These are phyloP conservation scores for Bauhinia variegata DNA, from an alignment of 306 rosid species.

Conservation along the genomic window DNA sequence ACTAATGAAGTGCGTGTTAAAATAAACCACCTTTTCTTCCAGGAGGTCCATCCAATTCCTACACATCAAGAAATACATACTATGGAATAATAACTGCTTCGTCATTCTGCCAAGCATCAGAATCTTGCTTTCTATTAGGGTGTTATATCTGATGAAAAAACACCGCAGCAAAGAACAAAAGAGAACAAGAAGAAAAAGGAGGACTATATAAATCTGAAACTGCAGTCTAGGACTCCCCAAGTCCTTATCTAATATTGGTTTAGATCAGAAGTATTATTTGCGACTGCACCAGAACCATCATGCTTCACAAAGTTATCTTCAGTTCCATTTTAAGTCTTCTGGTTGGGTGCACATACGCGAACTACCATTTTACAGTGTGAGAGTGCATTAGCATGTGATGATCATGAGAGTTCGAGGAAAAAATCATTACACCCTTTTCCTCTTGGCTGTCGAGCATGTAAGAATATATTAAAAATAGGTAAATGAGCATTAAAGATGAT, in stretches of 20 bases:
- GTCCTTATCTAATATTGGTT: slow-evolving; percentile 5
- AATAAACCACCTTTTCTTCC: slow-evolving; percentile 99
- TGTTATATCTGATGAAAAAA: neutral
- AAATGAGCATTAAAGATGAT: slow-evolving; percentile 22
- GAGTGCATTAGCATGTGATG: slow-evolving; percentile 15
- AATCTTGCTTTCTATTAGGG: slow-evolving; percentile 17
- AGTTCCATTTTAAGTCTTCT: neutral
- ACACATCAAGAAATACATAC: slow-evolving; percentile 31
- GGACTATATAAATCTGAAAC: neutral
- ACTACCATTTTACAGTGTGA: neutral
- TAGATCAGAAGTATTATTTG: neutral
- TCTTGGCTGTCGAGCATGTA: slow-evolving; percentile 4
- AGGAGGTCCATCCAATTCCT: slow-evolving; percentile 99
- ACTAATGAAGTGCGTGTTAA: slow-evolving; percentile 88
- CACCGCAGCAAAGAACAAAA: slow-evolving; percentile 3
- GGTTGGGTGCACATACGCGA: neutral
- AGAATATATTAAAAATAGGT: neutral
- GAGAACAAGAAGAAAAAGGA: slow-evolving; percentile 13
- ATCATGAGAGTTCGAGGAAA: neutral
- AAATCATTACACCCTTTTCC: neutral
- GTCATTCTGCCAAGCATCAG: neutral
- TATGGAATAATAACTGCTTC: slow-evolving; percentile 25
- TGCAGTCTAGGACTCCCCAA: slow-evolving; percentile 6
- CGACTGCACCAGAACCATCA: slow-evolving; percentile 2
- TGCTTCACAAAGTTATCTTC: slow-evolving; percentile 20